Conservation (phyloP, 495 filamentous ascomycete genomes). For the Bryoglossum gracile region DNA sequence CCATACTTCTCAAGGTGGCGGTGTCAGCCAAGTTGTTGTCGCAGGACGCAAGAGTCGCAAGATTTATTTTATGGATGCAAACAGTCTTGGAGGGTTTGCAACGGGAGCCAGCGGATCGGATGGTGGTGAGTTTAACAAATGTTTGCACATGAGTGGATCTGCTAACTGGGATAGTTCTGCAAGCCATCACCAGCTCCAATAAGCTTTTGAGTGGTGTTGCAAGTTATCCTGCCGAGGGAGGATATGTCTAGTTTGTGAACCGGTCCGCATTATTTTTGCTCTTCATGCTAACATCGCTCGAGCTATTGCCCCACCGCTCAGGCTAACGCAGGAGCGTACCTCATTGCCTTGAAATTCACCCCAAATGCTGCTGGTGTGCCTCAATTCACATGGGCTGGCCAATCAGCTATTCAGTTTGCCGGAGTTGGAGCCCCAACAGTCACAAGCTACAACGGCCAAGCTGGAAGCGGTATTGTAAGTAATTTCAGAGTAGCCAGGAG, state of each 20-base stretch:
- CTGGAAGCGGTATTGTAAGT: conserved; percentile 27
- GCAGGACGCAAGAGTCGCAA: conserved; percentile 39
- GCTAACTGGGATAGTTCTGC: conserved; percentile 24
- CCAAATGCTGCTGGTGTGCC: conserved; percentile 26
- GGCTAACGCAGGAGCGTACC: conserved; percentile 9
- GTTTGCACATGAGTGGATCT: conserved; percentile 10
- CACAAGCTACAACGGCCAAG: conserved; percentile 31
- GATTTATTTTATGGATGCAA: conserved; percentile 37
- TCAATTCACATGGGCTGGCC: conserved; percentile 20
- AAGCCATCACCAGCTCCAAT: conserved; percentile 31
- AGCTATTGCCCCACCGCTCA: conserved; percentile 18
- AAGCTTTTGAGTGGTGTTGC: conserved; percentile 38
- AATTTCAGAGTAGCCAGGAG: conserved; percentile 9
- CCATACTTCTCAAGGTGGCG: conserved; percentile 31
- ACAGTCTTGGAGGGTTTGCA: conserved; percentile 28
- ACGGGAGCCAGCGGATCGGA: conserved; percentile 31
- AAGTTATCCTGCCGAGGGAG: conserved; percentile 38
- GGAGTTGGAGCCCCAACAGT: conserved; percentile 33
- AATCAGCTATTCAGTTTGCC: conserved; percentile 28
- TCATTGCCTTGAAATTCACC: conserved; percentile 34
- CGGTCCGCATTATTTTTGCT: background rate
- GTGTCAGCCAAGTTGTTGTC: conserved; percentile 32
- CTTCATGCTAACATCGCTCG: background rate
- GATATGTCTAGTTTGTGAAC: conserved; percentile 38
- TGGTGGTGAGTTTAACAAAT: conserved; percentile 6